A percentile compares a stretch with the other conserved stretches of the same genome.
Conservation (phyloP, 2,329 filamentous ascomycete species). For the Bretziella fagacearum region DNA sequence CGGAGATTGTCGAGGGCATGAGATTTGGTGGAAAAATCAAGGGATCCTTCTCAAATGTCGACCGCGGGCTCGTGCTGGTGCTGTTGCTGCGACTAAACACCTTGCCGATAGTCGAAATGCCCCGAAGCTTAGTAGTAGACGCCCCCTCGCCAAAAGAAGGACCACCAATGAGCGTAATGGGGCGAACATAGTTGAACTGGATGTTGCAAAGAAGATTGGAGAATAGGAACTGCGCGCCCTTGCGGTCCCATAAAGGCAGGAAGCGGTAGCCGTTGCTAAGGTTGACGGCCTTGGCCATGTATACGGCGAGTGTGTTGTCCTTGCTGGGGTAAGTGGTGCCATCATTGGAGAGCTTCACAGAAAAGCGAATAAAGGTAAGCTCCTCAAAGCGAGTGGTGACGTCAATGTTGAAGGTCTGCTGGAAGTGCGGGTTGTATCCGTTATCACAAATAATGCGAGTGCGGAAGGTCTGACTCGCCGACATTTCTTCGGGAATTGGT, state of each 20-base stretch:
- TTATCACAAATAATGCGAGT: constrained; percentile 74
- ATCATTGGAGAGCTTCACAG: constrained; percentile 71
- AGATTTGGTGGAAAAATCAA: neutral
- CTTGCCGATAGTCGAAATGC: constrained; percentile 30
- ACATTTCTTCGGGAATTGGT: constrained; percentile 27
- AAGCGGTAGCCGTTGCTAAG: constrained; percentile 88
- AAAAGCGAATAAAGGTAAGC: constrained; percentile 84
- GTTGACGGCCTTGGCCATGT: constrained; percentile 79
- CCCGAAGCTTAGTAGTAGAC: constrained; percentile 32
- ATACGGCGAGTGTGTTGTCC: constrained; percentile 57
- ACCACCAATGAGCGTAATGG: constrained; percentile 33
- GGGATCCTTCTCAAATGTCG: constrained; percentile 32
- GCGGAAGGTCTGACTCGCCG: constrained; percentile 55
- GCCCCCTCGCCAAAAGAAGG: neutral
- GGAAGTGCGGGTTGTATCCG: constrained; percentile 83
- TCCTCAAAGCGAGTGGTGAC: constrained; percentile 90
- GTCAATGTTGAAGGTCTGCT: constrained; percentile 60
- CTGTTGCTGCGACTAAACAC: constrained; percentile 34
- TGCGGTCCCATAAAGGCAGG: constrained; percentile 70
- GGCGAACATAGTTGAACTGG: constrained; percentile 42
- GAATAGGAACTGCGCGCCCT: constrained; percentile 85
- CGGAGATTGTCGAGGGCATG: neutral
- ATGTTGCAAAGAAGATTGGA: constrained; percentile 88
- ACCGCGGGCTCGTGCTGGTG: constrained; percentile 32
- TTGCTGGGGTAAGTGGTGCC: constrained; percentile 48